These are phyloP conservation scores for Talaromyces sp. DNA, from an alignment of 2,329 filamentous ascomycete species.

Conservation along the genomic window DNA sequence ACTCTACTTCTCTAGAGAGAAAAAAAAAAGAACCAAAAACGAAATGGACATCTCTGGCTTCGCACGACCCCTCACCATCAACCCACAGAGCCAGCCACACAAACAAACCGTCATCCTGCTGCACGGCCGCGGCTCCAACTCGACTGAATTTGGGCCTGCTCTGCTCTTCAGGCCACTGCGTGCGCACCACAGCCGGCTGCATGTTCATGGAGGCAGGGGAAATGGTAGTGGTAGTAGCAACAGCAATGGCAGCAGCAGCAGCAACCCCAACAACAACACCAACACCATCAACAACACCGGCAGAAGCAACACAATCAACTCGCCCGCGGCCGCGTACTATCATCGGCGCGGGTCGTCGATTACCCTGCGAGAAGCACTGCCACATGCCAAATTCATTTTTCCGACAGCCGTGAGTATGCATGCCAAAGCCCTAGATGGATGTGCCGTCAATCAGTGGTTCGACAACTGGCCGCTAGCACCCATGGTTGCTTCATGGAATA, in stretches of 20 bases:
- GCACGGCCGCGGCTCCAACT: conserved; percentile 47
- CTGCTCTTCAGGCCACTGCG: conserved; percentile 31
- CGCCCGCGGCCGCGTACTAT: neutral
- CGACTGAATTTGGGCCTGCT: conserved; percentile 35
- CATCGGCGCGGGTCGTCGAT: neutral
- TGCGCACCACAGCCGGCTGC: neutral
- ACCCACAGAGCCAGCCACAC: conserved; percentile 23
- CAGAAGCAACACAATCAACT: neutral
- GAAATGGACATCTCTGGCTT: neutral
- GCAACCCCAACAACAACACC: neutral
- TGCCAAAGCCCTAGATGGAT: conserved; percentile 37
- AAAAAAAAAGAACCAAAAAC: neutral
- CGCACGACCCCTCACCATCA: conserved; percentile 7
- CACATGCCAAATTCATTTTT: conserved; percentile 48
- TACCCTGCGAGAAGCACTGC: conserved; percentile 33
- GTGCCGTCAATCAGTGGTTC: conserved; percentile 45
- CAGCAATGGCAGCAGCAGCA: neutral
- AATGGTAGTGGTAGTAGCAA: neutral
- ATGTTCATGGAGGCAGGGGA: neutral
- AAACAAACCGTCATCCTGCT: conserved; percentile 46
- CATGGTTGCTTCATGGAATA: neutral
- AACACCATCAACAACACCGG: neutral
- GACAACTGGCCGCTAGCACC: conserved; percentile 30
- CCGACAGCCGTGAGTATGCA: conserved; percentile 44
- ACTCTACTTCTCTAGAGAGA: too few species aligned